Conservation (phyloP, 768 basidiomycete genomes). For the Mycena leptocephala region DNA sequence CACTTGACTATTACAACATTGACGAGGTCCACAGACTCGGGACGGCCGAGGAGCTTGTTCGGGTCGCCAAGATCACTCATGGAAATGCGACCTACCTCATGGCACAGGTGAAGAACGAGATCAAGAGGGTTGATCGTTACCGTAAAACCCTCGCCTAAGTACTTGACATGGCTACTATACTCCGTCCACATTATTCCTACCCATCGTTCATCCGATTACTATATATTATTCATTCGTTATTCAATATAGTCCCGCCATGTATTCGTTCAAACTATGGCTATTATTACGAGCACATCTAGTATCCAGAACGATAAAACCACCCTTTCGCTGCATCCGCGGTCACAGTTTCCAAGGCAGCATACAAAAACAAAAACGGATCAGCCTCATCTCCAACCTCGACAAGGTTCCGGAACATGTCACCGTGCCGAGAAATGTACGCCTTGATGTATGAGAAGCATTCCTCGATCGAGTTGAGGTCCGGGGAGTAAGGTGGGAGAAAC, state of each 20-base stretch:
- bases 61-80: not conserved
- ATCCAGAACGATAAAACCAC: constrained; percentile 28
- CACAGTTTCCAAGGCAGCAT: not conserved
- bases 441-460: constrained; percentile 51
- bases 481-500: constrained; percentile 53
- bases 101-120: constrained; percentile 4
- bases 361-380: not conserved
- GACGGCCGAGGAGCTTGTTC: not conserved
- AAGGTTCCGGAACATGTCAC: constrained; percentile 11
- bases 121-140: not conserved
- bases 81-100: constrained; percentile 19
- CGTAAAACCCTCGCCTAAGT: not conserved
- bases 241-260: not conserved
- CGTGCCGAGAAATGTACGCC: constrained; percentile 46
- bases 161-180: not conserved
- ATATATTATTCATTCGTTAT: not conserved
- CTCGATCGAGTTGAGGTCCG: constrained; percentile 55
- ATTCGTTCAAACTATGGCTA: not conserved
- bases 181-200: not conserved
- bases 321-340: not conserved
- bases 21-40: constrained; percentile 18
- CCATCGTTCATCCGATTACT: not conserved
- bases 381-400: constrained; percentile 1
- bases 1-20: constrained; percentile 18
- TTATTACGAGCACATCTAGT: not conserved